These are phyloP conservation scores for Neolentinus lepideus DNA, from an alignment of 1,284 basidiomycete genomes.

Conservation along the genomic window DNA sequence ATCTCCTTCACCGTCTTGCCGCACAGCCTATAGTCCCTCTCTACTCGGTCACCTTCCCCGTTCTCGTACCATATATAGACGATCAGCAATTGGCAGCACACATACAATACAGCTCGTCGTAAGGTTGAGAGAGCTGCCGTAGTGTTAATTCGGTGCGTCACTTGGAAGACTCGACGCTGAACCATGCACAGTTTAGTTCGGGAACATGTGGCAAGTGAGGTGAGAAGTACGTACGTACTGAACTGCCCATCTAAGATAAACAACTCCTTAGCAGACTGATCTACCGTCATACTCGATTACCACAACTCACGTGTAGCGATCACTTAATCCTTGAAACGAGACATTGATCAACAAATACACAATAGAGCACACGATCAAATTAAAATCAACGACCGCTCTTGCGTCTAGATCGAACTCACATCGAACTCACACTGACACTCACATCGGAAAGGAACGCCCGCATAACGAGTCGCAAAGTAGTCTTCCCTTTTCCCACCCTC, in stretches of 20 bases:
- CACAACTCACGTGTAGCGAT: slow-evolving; percentile 26
- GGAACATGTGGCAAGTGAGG: background rate
- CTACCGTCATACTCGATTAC: background rate
- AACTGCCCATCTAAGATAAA: background rate
- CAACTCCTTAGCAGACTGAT: background rate
- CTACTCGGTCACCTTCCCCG: slow-evolving; percentile 29
- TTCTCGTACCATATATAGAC: slow-evolving; percentile 34
- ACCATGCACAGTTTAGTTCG: background rate
- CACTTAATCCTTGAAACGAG: slow-evolving; percentile 32
- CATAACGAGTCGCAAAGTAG: slow-evolving; percentile 22
- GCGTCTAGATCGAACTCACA: no score
- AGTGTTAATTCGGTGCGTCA: slow-evolving; percentile 34
- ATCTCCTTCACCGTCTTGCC: slow-evolving; percentile 29
- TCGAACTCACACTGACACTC: no score
- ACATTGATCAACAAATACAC: slow-evolving; percentile 12
- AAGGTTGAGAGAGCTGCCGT: slow-evolving; percentile 36
- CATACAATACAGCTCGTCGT: slow-evolving; percentile 25
- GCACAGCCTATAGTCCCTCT: slow-evolving; percentile 29
- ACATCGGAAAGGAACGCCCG: slow-evolving; percentile 32
- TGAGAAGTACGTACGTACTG: background rate
- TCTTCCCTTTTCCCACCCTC: slow-evolving; percentile 24
- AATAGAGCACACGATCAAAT: slow-evolving; percentile 7
- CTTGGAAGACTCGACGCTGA: slow-evolving; percentile 31
- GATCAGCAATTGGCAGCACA: slow-evolving; percentile 21
- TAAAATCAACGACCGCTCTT: no score